Evolutionary conservation across 2,329 filamentous ascomycete species (phyloP).

Genomic region (Huntiella decipiens): DNA sequence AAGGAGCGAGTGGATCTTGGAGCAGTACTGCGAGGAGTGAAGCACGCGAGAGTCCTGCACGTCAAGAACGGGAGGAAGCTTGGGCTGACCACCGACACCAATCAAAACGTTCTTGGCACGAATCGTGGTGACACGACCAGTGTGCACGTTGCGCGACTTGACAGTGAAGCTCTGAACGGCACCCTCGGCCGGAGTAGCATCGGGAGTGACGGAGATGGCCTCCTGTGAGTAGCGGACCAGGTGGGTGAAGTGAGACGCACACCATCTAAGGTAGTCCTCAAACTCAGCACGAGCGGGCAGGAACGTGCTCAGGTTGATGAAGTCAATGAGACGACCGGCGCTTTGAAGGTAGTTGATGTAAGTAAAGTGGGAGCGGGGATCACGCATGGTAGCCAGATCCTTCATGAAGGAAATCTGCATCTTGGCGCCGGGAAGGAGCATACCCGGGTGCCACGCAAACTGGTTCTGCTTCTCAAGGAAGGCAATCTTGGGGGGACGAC

Average conservation of each 20-base stretch:
- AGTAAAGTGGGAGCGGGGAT: slow-evolving; percentile 80
- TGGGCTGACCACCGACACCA: slow-evolving; percentile 41
- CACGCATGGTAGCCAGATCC: slow-evolving; percentile 73
- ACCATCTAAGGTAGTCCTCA: slow-evolving; percentile 92
- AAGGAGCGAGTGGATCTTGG: slow-evolving; percentile 40
- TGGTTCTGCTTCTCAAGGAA: slow-evolving; percentile 72
- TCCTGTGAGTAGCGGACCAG: slow-evolving; percentile 60
- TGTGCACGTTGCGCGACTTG: slow-evolving; percentile 40
- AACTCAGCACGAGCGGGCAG: slow-evolving; percentile 73
- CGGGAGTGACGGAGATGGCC: slow-evolving; percentile 51
- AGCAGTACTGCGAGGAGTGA: slow-evolving; percentile 75
- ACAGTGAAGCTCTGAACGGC: slow-evolving; percentile 47
- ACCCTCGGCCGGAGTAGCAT: slow-evolving; percentile 21
- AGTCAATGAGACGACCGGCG: slow-evolving; percentile 66
- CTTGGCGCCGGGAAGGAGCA: slow-evolving; percentile 79
- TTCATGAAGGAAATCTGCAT: slow-evolving; percentile 99
- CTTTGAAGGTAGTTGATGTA: slow-evolving; percentile 86
- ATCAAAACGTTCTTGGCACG: slow-evolving; percentile 46
- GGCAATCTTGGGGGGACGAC: slow-evolving; percentile 46
- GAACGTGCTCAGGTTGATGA: slow-evolving; percentile 81
- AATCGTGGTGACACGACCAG: slow-evolving; percentile 32
- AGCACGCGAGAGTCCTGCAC: slow-evolving; percentile 53
- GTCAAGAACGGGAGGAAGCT: slow-evolving; percentile 52
- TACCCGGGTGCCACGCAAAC: slow-evolving; percentile 89
- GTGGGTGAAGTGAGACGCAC: slow-evolving; percentile 57